Evolutionary conservation across 306 rosid genomes (phyloP), one percentile per base, ranked within the genome.

Genomic region (Medicago lupulina): DNA sequence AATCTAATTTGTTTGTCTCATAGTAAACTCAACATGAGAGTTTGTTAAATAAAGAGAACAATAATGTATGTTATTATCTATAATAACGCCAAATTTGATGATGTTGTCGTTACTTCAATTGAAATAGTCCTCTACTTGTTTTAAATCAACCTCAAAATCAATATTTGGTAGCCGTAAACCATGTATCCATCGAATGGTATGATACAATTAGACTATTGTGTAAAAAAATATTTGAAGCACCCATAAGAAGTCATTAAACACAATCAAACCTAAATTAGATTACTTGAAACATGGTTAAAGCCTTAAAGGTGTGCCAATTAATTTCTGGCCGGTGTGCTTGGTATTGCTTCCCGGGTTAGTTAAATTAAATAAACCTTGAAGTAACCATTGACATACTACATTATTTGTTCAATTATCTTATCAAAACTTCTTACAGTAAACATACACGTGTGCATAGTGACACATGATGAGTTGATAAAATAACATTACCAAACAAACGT

Each of bases 311-410:
- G 34, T 6, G 49, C 13, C 9, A 15, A 68, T 53, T 34, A 31
- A 14, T 25, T 40, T 58, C 1, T 47, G 31, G 54, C 1, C 25
- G 31, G 54, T 13, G 61, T 39, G 25, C 23, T 60, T 21, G 18
- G 12, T 34, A 18, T 47, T 13, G 40, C n/a, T 4, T 57, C 49
- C 49, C 64, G 64, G 81, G 70, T 18, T 67, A 62, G 40, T 62
- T 55, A 72, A 62, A 16, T 62, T 55, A 72, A 15, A 31, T 31
- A 78, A 70, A 60, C 38, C 31, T 70, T 61, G 62, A 50, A 53
- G 9, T 14, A 79, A 73, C 60, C 79, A 66, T 73, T 57, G 79
- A 80, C 76, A 62, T 75, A 12, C 41, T 54, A 50, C 66, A 68
- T 60, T 75, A 41, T 75, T 61, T 53, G 44, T 75, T 14, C 8